A percentile compares a stretch with the other conserved stretches of the same genome.
These are phyloP conservation scores for Cercospora janseana DNA, from an alignment of 2,329 filamentous ascomycete species.

Conservation along the genomic window DNA sequence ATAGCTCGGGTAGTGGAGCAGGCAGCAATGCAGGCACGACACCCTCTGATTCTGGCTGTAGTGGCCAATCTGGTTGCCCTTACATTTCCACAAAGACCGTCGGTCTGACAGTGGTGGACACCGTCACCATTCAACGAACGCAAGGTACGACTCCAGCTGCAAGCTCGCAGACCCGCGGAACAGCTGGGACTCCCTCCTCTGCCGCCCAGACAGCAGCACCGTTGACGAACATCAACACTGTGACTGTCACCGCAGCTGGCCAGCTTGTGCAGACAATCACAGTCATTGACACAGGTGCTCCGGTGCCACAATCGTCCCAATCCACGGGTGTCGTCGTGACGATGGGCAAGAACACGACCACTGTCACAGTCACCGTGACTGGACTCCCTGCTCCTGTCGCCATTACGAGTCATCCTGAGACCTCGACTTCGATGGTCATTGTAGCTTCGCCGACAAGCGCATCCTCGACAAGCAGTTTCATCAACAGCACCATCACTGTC, in stretches of 20 bases:
- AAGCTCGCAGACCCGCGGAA: slow-evolving; percentile 15
- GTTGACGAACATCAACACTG: slow-evolving; percentile 6
- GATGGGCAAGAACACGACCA: not conserved
- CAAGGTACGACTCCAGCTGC: not conserved
- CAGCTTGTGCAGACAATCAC: slow-evolving; percentile 7
- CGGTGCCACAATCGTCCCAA: not conserved
- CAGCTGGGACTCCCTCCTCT: slow-evolving; percentile 4
- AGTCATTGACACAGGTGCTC: not conserved
- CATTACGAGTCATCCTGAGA: not conserved
- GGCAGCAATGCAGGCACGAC: not conserved
- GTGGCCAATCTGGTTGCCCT: not conserved
- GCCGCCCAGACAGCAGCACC: not conserved
- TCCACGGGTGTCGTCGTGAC: not conserved
- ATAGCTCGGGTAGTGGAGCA: not conserved
- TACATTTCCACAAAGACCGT: not conserved
- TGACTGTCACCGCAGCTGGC: slow-evolving; percentile 8
- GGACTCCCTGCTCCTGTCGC: too few relatives aligned
- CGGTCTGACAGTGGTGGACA: not conserved
- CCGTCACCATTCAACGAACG: not conserved
- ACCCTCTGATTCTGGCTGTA: not conserved
- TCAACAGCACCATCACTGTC: slow-evolving; percentile 5
- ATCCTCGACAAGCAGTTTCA: not conserved
- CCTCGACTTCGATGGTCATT: not conserved
- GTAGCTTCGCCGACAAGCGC: not conserved
- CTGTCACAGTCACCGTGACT: not conserved